phyloP scores from a whole-genome alignment of 202 grass and related monocot genomes.

The Hordeum pubiflorum region DNA sequence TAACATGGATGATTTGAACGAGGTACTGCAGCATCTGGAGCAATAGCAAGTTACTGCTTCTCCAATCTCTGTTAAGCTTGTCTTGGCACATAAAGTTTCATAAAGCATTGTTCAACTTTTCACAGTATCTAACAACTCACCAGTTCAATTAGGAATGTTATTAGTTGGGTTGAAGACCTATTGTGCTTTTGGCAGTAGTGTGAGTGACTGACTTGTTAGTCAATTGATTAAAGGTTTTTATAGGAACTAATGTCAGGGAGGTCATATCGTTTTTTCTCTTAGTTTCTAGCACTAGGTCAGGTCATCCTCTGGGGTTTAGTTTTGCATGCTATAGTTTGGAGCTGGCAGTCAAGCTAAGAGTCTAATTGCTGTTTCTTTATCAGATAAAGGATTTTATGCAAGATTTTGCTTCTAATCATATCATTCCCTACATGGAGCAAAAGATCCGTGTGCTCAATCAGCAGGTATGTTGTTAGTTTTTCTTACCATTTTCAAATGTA shows the following conservation, averaged over 20 bases:
- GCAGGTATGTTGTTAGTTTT: conserved; percentile 52
- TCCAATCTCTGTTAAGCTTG: conserved; percentile 29
- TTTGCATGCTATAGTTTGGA: not conserved
- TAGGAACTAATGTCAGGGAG: not conserved
- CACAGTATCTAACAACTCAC: not conserved
- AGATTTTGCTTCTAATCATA: conserved; percentile 87
- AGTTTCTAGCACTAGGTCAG: conserved; percentile 4
- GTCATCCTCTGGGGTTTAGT: not conserved
- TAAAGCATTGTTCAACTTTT: conserved; percentile 8
- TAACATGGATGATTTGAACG: conserved; percentile 77
- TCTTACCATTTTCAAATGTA: conserved; percentile 1
- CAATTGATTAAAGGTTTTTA: conserved; percentile 13
- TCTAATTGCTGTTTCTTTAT: conserved; percentile 17
- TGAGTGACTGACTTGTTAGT: conserved; percentile 7
- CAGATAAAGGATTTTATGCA: conserved; percentile 98
- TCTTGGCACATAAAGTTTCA: not conserved
- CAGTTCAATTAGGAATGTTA: not conserved
- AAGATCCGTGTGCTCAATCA: conserved; percentile 95
- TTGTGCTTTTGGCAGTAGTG: conserved; percentile 10
- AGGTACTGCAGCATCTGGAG: conserved; percentile 45
- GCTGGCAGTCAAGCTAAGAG: not conserved
- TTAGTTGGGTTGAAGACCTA: not conserved
- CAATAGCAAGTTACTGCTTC: conserved; percentile 16
- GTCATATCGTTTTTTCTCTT: not conserved
- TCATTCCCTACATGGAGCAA: conserved; percentile 98